Percentiles rank a stretch among this genome's conserved stretches.
These are phyloP conservation scores for Acanthamoeba sp. DNA, from an alignment of 208 protist genomes.

Conservation along the genomic window DNA sequence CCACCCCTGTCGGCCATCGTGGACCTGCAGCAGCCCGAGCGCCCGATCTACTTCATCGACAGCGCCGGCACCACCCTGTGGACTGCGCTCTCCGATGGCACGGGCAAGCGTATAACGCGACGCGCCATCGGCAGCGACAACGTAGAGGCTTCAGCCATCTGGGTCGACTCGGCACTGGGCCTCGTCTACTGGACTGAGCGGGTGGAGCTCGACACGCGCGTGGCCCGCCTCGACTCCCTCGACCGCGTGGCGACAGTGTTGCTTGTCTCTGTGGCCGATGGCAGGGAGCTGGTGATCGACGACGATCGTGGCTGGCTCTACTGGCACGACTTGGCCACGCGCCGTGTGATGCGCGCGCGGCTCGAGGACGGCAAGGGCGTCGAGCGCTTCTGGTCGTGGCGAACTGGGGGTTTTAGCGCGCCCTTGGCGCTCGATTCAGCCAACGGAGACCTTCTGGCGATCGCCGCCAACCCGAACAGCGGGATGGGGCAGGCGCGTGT, in stretches of 20 bases:
- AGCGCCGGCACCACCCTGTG: neutral
- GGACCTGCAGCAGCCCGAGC: neutral
- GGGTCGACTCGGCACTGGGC: neutral
- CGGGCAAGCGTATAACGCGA: neutral
- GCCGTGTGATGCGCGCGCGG: slow-evolving; percentile 2
- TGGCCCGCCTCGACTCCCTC: neutral
- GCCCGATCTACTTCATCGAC: slow-evolving; percentile 26
- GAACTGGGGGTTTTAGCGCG: neutral
- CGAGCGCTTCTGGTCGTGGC: neutral
- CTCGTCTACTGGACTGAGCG: slow-evolving; percentile 11
- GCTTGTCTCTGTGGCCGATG: neutral
- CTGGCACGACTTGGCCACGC: neutral
- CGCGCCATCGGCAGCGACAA: neutral
- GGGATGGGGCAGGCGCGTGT: neutral
- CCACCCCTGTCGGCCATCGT: neutral
- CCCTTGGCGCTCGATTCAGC: neutral
- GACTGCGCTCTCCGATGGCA: slow-evolving; percentile 9
- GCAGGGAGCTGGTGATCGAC: neutral
- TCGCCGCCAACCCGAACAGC: neutral
- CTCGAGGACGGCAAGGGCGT: neutral
- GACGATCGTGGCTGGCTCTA: neutral
- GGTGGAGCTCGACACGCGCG: neutral
- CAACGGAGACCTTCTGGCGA: neutral
- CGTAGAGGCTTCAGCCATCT: neutral
- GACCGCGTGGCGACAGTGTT: neutral